Base-by-base conservation (phyloP, 2,329 filamentous ascomycete genomes). In the Talaromyces sp. region DNA sequence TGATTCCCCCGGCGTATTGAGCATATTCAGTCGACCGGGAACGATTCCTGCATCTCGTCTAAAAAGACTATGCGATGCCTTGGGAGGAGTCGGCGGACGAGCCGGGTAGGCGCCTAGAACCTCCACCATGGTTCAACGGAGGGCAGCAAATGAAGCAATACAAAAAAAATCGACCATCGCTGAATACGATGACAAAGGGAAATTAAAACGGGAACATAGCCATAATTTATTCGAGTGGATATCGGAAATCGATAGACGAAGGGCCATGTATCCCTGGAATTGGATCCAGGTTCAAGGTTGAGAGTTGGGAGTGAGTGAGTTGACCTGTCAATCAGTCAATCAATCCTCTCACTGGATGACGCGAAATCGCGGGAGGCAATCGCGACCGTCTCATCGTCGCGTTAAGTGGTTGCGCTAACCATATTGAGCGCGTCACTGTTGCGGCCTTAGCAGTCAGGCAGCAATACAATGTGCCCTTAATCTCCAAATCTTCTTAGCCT, bases 71-170 rank as follows among this genome's bases (percentile, higher is more conserved):
- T 66, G 69, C 61, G 67, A 64, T 63, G 68, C 69, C 72, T 77
- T 78, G 37, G 81, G 82, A 63, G 82, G 81, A 66, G 81, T 84
- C 17, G 81, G 81, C 61, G 81, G 81, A 65, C 80, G 79, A 69
- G 74, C 71, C 66, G 79, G 75, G 63, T 82, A 71, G 64, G 72
- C 71, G 58, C 78, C 73, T 65, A 81, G 74, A 56, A 69, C 69
- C 63, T 76, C 73, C 63, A 75, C 73, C 74, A 76, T 75, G 64
- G 65, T 75, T 72, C 57, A 57, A 56, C 48, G 63, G 60, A 56
- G 48, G 13, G 36, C 21, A 39, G 37, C 17, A 48, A 55, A 41
- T 35, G 40, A 21, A 51, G 40, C 25, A 45, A 55, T 28, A 33
- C 40, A 40, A 51, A 22, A n/a, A 43, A 21, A 41, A 57, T 50